Evolutionary conservation across 2,329 filamentous ascomycete genomes (phyloP).

Genomic region (Camillea tinctor): DNA sequence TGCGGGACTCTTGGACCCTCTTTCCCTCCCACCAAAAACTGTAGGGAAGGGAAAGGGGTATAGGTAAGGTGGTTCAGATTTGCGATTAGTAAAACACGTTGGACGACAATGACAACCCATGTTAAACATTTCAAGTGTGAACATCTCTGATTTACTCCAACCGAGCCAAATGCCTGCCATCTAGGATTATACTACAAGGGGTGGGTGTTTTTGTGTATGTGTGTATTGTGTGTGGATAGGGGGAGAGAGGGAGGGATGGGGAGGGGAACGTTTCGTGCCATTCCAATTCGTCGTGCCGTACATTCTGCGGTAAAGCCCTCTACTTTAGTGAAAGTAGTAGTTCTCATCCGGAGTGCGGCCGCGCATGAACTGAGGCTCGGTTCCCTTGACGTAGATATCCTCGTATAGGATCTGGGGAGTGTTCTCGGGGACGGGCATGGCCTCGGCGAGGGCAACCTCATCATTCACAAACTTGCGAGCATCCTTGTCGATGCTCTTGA

Average conservation of each 20-base stretch:
- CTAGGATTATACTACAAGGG: slow-evolving; percentile 21
- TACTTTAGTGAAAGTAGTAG: slow-evolving; percentile 74
- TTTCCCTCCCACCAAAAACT: slow-evolving; percentile 1
- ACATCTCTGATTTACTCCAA: slow-evolving; percentile 17
- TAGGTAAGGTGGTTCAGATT: slow-evolving; percentile 8
- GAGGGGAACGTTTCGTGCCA: slow-evolving; percentile 5
- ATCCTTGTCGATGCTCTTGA: slow-evolving; percentile 95
- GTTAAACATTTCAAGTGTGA: neutral
- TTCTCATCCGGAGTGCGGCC: slow-evolving; percentile 88
- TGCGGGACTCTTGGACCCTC: neutral
- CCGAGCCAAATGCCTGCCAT: slow-evolving; percentile 11
- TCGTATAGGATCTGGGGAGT: slow-evolving; percentile 85
- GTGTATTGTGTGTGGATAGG: too few relatives aligned
- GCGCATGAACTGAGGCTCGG: slow-evolving; percentile 83
- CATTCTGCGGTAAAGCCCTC: slow-evolving; percentile 4
- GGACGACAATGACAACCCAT: neutral
- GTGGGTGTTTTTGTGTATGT: neutral
- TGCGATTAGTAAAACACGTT: slow-evolving; percentile 11
- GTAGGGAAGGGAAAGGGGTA: neutral
- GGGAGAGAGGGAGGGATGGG: neutral
- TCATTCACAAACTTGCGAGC: slow-evolving; percentile 81
- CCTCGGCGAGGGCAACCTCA: slow-evolving; percentile 88
- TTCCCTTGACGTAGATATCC: slow-evolving; percentile 91
- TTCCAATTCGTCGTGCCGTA: slow-evolving; percentile 1
- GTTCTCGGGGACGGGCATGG: slow-evolving; percentile 77